Evolutionary conservation across 2,329 filamentous ascomycete genomes (phyloP).

Genomic region (Pleurostoma richardsiae): DNA sequence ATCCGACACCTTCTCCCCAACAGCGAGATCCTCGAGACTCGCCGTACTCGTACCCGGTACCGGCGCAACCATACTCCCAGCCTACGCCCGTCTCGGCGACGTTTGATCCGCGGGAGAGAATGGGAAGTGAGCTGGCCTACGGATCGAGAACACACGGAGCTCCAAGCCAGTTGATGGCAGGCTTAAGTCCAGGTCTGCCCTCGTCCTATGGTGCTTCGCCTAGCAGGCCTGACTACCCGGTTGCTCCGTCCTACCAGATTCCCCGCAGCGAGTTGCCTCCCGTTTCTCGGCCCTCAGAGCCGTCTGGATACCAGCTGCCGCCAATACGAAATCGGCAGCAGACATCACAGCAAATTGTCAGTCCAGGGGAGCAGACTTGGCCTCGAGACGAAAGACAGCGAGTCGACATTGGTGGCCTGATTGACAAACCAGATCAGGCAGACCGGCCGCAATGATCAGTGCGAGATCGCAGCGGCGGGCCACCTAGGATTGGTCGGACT

Average conservation of each 20-base stretch:
- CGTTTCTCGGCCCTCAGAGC: slow-evolving; percentile 22
- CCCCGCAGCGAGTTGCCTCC: slow-evolving; percentile 45
- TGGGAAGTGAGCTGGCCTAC: slow-evolving; percentile 21
- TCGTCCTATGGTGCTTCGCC: slow-evolving; percentile 41
- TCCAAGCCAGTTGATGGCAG: slow-evolving; percentile 25
- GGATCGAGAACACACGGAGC: slow-evolving; percentile 16
- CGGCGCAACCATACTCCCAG: slow-evolving; percentile 31
- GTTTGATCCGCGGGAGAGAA: slow-evolving; percentile 40
- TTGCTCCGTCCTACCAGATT: slow-evolving; percentile 42
- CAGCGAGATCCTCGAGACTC: slow-evolving; percentile 34
- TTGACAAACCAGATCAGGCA: slow-evolving; percentile 49
- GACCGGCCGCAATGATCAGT: slow-evolving; percentile 8
- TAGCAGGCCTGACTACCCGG: slow-evolving; percentile 36
- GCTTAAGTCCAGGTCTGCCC: slow-evolving; percentile 34
- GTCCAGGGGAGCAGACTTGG: slow-evolving; percentile 18
- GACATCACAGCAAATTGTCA: slow-evolving; percentile 12
- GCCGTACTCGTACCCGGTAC: slow-evolving; percentile 34
- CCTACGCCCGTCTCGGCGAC: slow-evolving; percentile 40
- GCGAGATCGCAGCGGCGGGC: too few species aligned
- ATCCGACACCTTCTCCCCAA: slow-evolving; percentile 40
- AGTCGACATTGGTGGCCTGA: slow-evolving; percentile 57
- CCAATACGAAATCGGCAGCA: slow-evolving; percentile 39
- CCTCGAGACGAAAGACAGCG: slow-evolving; percentile 46
- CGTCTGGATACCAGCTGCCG: slow-evolving; percentile 37
- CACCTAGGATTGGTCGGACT: too few species aligned